Percentiles rank a stretch among this genome's conserved stretches.
These are phyloP conservation scores for Pestalotiopsis sp. DNA, from an alignment of 2,329 filamentous ascomycete species.

Conservation along the genomic window DNA sequence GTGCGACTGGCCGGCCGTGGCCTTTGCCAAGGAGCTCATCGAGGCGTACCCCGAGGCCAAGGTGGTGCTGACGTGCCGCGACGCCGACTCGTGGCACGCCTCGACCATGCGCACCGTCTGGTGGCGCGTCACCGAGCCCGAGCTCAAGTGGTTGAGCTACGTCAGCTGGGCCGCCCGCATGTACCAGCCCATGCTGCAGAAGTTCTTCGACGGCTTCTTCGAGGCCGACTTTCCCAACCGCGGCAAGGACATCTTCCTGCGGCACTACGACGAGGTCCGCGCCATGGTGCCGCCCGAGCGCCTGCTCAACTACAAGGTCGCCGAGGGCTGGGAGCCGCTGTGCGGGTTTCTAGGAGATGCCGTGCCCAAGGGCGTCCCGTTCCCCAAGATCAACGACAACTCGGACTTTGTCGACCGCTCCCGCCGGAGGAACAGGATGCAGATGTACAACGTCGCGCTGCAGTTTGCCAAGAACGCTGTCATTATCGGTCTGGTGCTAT, in stretches of 20 bases:
- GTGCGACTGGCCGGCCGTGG: conserved; percentile 69
- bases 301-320: conserved; percentile 34
- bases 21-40: conserved; percentile 71
- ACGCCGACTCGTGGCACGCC: conserved; percentile 64
- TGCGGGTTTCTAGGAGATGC: conserved; percentile 38
- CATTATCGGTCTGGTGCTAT: conserved; percentile 2
- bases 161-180: conserved; percentile 67
- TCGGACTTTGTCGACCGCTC: conserved; percentile 38
- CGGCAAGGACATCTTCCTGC: conserved; percentile 64
- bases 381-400: conserved; percentile 51
- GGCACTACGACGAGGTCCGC: conserved; percentile 33
- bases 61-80: conserved; percentile 68
- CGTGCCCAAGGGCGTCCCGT: conserved; percentile 33
- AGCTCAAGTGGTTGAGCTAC: conserved; percentile 58
- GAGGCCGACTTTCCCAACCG: conserved; percentile 67
- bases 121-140: conserved; percentile 68
- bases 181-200: conserved; percentile 71
- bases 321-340: conserved; percentile 39
- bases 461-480: background rate
- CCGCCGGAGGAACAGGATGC: conserved; percentile 10
- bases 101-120: conserved; percentile 70
- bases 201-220: conserved; percentile 72
- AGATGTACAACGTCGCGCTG: conserved; percentile 12
- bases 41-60: conserved; percentile 75
- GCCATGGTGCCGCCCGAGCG: conserved; percentile 31